Conservation (phyloP, 129 eudicot genomes). For the Lactuca sativa region DNA sequence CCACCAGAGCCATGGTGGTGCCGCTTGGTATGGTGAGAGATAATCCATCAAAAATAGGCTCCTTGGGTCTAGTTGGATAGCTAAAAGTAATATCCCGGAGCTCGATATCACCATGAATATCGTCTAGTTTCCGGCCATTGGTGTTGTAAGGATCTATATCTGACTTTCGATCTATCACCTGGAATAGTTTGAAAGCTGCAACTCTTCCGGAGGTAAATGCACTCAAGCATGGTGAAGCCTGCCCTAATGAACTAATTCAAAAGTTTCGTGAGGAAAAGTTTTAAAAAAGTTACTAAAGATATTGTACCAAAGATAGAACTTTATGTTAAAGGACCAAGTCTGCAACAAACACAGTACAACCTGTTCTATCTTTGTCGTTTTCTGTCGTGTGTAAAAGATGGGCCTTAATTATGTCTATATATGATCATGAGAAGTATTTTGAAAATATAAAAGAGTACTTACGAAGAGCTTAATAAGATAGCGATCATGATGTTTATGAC, state of each 20-base stretch:
- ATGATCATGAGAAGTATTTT: neutral
- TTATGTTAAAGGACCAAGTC: no score
- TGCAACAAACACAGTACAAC: no score
- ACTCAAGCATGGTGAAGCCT: slow-evolving; percentile 63
- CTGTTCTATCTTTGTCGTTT: no score
- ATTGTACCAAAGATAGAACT: neutral
- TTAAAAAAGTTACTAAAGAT: neutral
- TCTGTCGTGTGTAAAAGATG: no score
- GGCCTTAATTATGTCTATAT: neutral
- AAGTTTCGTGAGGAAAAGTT: neutral
- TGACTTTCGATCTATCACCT: slow-evolving; percentile 55
- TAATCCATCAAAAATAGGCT: slow-evolving; percentile 53
- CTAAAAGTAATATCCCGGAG: slow-evolving; percentile 50
- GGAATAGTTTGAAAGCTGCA: slow-evolving; percentile 73
- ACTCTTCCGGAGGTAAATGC: slow-evolving; percentile 73
- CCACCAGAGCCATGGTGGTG: slow-evolving; percentile 72
- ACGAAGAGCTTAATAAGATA: slow-evolving; percentile 70
- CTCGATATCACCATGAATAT: slow-evolving; percentile 62
- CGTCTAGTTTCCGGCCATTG: slow-evolving; percentile 40
- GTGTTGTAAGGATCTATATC: slow-evolving; percentile 64
- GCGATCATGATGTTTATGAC: slow-evolving; percentile 65
- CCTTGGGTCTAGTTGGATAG: slow-evolving; percentile 72
- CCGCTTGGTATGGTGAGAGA: slow-evolving; percentile 60
- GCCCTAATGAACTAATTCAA: slow-evolving; percentile 58
- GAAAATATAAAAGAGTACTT: slow-evolving; percentile 28